Evolutionary conservation across 73 alveolate genomes (phyloP), one percentile per base, ranked within the genome.

Genomic region (Paraurostyla sp.): DNA sequence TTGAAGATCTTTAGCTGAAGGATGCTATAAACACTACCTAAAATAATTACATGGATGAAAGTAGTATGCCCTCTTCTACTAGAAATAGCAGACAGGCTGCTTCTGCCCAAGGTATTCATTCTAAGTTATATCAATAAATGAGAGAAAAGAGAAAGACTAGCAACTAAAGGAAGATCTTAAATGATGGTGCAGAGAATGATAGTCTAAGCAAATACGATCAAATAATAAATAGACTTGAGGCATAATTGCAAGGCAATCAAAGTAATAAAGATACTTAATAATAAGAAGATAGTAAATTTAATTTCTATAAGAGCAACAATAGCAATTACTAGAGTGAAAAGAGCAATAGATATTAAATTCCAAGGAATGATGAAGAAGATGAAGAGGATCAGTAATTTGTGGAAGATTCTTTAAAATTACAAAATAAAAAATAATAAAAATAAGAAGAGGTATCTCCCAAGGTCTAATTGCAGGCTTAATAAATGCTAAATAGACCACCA

Each of bases 91-190:
- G 35, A 52, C n/a, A n/a, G n/a, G n/a, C n/a, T n/a, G n/a, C n/a
- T n/a, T n/a, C n/a, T n/a, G 46, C 51, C 7, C 30, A 9, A 51
- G 35, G 62, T 42, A 40, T 20, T 23, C 80, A 57, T 23, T 56
- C 83, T 3, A 36, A 52, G 42, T 49, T 81, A 49, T 81, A 56
- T 38, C 25, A 81, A 51, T 20, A 81, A 43, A 4, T 81, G 71
- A 35, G 91, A 23, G 81, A 81, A 41, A 35, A 81, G 43, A 81
- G 91, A 59, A 81, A 81, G 57, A 73, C 36, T 30, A 73, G 91
- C 40, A 40, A 81, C 42, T 35, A 52, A 58, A 42, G 83, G 60
- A 52, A 59, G 29, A 22, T n/a, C n/a, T n/a, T n/a, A n/a, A n/a
- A n/a, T n/a, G n/a, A n/a, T n/a, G n/a, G 20, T 18, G 6, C 18